Evolutionary conservation across 2,329 filamentous ascomycete species (phyloP), one percentile per base, ranked within the genome.

Genomic region (Sporothrix schenckii): DNA sequence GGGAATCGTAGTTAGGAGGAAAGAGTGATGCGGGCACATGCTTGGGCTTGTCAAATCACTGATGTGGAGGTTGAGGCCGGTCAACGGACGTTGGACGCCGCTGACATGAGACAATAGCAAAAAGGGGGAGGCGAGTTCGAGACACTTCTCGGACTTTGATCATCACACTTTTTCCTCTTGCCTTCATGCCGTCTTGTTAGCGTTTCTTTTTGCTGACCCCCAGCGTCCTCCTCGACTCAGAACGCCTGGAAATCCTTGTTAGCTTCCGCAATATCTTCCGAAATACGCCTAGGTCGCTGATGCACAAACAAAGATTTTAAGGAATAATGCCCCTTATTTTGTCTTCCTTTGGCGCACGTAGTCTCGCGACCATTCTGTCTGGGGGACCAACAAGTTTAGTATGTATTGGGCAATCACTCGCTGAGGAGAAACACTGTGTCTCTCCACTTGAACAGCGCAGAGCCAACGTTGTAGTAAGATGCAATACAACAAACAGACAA

Each of bases 391-490:
- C 10, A 34, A 24, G 14, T 10, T 27, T 2, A 34, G 14, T 24
- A 13, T 1, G 14, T 24, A 13, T 1, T 2, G 10, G 6, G 30
- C 24, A 9, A 39, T 30, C 21, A 11, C 24, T 30, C 11, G 50
- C 9, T 16, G n/a, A 30, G 21, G 19, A 30, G 14, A 49, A 9
- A 24, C n/a, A 44, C 13, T 14, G 19, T 27, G 3, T 30, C 41
- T 50, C 56, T 60, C 54, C 56, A 60, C 56, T 34, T 49, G 60
- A 39, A 27, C 63, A 66, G 27, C 63, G 19, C 44, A 66, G 44
- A 65, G 27, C 39, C 58, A 19, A 27, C 39, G 16, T 27, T n/a
- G 54, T 30, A 44, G 21, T 50, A 50, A 52, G 1, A 44, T 13
- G 3, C 41, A 24, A 24, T 24, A 24, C 24, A 49, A 44, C 53